Percentiles rank a stretch among this genome's conserved stretches.
phyloP scores from a whole-genome alignment of 2,329 filamentous ascomycete genomes.

The Aureobasidium pullulans region DNA sequence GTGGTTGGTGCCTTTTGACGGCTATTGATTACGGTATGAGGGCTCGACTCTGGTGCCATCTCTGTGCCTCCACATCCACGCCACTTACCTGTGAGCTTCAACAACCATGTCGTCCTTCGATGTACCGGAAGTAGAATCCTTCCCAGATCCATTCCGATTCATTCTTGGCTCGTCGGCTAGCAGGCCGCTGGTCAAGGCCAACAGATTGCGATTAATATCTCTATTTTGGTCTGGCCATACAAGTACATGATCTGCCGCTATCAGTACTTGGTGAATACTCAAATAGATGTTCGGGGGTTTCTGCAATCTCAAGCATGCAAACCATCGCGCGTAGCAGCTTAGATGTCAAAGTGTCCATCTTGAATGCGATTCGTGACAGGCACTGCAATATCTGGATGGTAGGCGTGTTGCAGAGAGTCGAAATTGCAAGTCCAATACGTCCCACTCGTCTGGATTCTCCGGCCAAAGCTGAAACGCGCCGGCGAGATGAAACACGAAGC shows the following conservation, averaged over 20 bases:
- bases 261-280: neutral
- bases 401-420: neutral
- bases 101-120: no score
- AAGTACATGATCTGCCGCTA: neutral
- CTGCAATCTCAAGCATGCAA: no score
- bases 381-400: no score
- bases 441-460: neutral
- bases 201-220: neutral
- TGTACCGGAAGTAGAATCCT: no score
- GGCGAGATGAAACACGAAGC: conserved; percentile 4
- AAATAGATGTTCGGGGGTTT: no score
- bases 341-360: neutral
- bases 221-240: neutral
- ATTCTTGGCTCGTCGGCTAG: neutral
- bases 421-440: neutral
- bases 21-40: no score
- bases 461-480: conserved; percentile 9
- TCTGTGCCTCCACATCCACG: no score
- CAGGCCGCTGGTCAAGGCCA: neutral
- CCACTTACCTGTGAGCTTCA: no score
- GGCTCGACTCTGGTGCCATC: no score
- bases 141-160: no score
- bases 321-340: no score
- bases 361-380: neutral
- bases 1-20: no score